These are phyloP conservation scores for Ormosia semicastrata DNA, from an alignment of 306 rosid species.

Conservation along the genomic window DNA sequence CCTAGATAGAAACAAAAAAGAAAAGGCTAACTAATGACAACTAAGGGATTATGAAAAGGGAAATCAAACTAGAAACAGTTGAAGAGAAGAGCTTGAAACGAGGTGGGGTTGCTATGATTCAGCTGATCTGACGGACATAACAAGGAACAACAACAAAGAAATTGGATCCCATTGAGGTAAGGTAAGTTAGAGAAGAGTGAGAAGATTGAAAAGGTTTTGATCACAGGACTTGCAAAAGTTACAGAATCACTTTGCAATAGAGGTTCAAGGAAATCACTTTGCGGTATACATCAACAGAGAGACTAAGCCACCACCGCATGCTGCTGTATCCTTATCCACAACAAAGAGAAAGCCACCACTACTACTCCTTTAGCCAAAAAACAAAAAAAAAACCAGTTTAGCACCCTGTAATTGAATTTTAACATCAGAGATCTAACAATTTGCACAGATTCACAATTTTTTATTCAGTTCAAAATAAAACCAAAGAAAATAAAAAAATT, in stretches of 20 bases:
- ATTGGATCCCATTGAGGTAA: conserved; percentile 79
- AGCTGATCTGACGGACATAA: conserved; percentile 92
- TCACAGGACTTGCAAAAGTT: conserved; percentile 18
- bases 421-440: conserved; percentile 28
- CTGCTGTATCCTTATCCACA: conserved; percentile 66
- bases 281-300: conserved; percentile 78
- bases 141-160: conserved; percentile 90
- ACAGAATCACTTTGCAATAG: conserved; percentile 96
- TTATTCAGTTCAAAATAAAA: background rate
- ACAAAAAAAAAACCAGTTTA: background rate
- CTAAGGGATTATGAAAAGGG: background rate
- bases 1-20: background rate
- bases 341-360: conserved; percentile 29
- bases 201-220: background rate
- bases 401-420: conserved; percentile 38
- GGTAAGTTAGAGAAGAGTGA: background rate
- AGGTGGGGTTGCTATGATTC: conserved; percentile 34
- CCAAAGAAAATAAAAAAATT: background rate
- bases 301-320: conserved; percentile 92
- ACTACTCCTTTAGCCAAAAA: conserved; percentile 12
- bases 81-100: background rate
- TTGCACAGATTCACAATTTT: background rate
- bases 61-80: background rate
- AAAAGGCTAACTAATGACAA: background rate
- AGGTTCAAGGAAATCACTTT: conserved; percentile 81